Evolutionary conservation across 306 rosid species (phyloP), one percentile per base, ranked within the genome.

Genomic region (Cucurbita pepo): DNA sequence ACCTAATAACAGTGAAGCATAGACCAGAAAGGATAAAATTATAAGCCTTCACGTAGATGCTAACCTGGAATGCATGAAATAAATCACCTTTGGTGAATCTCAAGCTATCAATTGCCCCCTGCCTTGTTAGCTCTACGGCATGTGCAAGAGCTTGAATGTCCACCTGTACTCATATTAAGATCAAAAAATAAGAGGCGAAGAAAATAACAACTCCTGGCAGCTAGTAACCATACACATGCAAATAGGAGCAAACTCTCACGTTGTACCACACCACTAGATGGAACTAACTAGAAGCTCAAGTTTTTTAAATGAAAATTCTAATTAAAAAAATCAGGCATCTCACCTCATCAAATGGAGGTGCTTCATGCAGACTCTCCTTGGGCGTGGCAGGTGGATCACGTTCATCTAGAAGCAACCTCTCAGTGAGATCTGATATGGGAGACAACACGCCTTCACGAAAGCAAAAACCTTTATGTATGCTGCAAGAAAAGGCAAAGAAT

Each of bases 141-240:
- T 95, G 99, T 44, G 90, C 96, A 74, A 95, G 97, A 78, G 99
- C 99, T 82, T 95, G 99, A 77, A 91, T 86, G 87, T 95, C 99
- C 79, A 88, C 95, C 99, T 95, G 88, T 74, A 41, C 71, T 59
- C 71, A 71, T 2, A 54, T 40, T 16, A 77, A 67, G 69, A 71
- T 73, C 48, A 53, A 71, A 44, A 63, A 41, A 51, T 16, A 56
- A 71, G 45, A 52, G 74, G 69, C 22, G 54, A 36, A 56, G 56
- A 61, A 18, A 64, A 52, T 53, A 4, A 9, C 34, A 63, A 43
- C 62, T 54, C 64, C 34, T 9, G 55, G 10, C 19, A 8, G 19
- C 37, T 6, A 59, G 18, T 38, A 50, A 52, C 55, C 60, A 48
- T 41, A 65, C n/a, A 11, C 55, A 21, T 19, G 54, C 36, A 65